phyloP scores from a whole-genome alignment of 2,329 filamentous ascomycete species.

The Teratosphaeria epicoccoides region DNA sequence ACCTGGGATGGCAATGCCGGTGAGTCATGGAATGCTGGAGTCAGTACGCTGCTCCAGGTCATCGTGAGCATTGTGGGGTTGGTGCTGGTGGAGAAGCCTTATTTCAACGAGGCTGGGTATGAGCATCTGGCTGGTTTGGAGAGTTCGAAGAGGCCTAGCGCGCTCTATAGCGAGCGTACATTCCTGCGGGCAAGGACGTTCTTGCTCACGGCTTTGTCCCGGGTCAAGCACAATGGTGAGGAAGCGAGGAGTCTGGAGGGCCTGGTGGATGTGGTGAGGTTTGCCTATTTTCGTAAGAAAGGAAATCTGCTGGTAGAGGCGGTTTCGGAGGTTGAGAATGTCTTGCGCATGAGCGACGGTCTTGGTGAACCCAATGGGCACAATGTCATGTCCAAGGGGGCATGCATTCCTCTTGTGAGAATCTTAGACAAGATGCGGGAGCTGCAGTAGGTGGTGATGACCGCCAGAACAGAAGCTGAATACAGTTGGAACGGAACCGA shows the following conservation, averaged over 20 bases:
- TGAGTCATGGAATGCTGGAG: constrained; percentile 43
- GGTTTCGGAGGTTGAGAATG: constrained; percentile 32
- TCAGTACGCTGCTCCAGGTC: constrained; percentile 45
- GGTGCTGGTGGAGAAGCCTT: constrained; percentile 46
- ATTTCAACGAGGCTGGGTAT: constrained; percentile 55
- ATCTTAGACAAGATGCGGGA: constrained; percentile 30
- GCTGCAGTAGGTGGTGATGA: constrained; percentile 5
- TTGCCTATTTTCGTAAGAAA: constrained; percentile 36
- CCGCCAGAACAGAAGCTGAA: background rate
- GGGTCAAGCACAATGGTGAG: constrained; percentile 8
- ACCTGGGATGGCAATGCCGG: constrained; percentile 47
- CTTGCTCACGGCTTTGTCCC: constrained; percentile 27
- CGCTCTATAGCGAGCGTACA: constrained; percentile 22
- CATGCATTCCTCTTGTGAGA: constrained; percentile 25
- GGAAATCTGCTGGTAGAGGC: constrained; percentile 35
- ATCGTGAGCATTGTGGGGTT: constrained; percentile 20
- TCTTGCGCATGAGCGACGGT: constrained; percentile 31
- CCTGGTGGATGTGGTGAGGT: constrained; percentile 42
- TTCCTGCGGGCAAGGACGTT: constrained; percentile 16
- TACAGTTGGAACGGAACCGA: background rate
- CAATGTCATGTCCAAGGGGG: constrained; percentile 38
- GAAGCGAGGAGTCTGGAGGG: constrained; percentile 25
- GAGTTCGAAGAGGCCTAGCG: constrained; percentile 16
- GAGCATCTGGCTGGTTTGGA: constrained; percentile 34
- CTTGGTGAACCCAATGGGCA: constrained; percentile 32